Percentiles rank a stretch among this genome's conserved stretches.
Evolutionary conservation across 306 rosid species (phyloP).

Genomic region (Vigna nakashimae): DNA sequence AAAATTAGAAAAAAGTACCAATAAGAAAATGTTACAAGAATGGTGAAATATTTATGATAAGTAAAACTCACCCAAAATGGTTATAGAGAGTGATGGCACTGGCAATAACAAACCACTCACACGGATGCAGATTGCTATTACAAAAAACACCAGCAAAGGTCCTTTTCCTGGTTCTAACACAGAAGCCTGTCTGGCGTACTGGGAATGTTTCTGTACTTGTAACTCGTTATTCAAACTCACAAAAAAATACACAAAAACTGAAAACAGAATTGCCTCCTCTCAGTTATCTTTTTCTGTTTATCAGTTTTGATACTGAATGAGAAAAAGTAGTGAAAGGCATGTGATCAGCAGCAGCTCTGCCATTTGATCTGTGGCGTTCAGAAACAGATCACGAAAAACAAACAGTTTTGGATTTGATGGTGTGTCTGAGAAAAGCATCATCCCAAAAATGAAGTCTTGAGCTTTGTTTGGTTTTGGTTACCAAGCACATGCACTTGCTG

Average conservation of each 20-base stretch:
- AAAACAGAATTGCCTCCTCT: slow-evolving; percentile 40
- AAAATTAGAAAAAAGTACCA: not conserved
- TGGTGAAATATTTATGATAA: not conserved
- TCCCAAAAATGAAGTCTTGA: not conserved
- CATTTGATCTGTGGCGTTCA: slow-evolving; percentile 40
- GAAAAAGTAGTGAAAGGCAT: slow-evolving; percentile 52
- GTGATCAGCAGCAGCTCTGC: slow-evolving; percentile 55
- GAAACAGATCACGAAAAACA: slow-evolving; percentile 43
- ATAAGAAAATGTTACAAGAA: not conserved
- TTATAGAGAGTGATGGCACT: slow-evolving; percentile 10
- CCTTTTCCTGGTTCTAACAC: slow-evolving; percentile 4
- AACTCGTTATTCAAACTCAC: slow-evolving; percentile 2
- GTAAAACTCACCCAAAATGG: slow-evolving; percentile 46
- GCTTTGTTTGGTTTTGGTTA: slow-evolving; percentile 30
- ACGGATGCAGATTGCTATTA: slow-evolving; percentile 21
- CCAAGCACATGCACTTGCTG: slow-evolving; percentile 43
- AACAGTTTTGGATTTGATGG: slow-evolving; percentile 42
- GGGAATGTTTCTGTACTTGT: slow-evolving; percentile 40
- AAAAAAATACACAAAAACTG: not conserved
- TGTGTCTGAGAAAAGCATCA: slow-evolving; percentile 46
- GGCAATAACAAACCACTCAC: slow-evolving; percentile 33
- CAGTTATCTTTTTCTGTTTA: slow-evolving; percentile 23
- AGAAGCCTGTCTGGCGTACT: not conserved
- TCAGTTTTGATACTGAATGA: slow-evolving; percentile 29
- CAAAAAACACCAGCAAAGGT: slow-evolving; percentile 15